A percentile compares a stretch with the other conserved stretches of the same genome.
These are phyloP conservation scores for Patellifolia procumbens DNA, from an alignment of 179 eudicot species.

Conservation along the genomic window DNA sequence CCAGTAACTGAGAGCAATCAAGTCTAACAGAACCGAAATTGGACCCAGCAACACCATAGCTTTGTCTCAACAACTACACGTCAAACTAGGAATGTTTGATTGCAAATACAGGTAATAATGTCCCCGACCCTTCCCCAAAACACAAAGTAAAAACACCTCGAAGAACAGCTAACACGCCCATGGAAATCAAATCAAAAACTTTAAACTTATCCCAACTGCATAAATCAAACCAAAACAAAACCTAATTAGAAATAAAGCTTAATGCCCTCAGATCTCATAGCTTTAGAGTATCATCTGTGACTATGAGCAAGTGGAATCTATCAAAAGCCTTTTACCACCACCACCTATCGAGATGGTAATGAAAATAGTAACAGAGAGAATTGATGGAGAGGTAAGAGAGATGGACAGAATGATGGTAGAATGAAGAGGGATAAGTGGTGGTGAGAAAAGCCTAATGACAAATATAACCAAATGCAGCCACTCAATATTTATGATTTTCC, in stretches of 20 bases:
- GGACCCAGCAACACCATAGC: no score
- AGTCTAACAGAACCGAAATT: background rate
- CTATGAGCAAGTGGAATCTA: background rate
- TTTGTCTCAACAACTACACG: no score
- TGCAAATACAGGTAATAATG: no score
- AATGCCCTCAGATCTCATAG: constrained; percentile 24
- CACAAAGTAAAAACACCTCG: no score
- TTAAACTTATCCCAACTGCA: background rate
- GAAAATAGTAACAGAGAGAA: background rate
- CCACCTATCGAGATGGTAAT: background rate
- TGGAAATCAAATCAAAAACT: no score
- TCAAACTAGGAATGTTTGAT: no score
- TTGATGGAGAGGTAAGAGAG: background rate
- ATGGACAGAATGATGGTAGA: background rate
- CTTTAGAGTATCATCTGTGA: constrained; percentile 7
- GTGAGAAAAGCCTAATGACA: constrained; percentile 26
- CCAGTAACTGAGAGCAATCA: no score
- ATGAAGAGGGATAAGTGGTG: background rate
- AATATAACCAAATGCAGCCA: constrained; percentile 31
- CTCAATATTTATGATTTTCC: constrained; percentile 38
- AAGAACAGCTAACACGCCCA: no score
- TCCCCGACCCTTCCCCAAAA: no score
- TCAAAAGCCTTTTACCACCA: constrained; percentile 9
- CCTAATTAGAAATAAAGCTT: background rate
- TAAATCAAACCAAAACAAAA: background rate